Evolutionary conservation across 176 grass and related monocot species (phyloP).

Genomic region (Rhynchospora tenuis): DNA sequence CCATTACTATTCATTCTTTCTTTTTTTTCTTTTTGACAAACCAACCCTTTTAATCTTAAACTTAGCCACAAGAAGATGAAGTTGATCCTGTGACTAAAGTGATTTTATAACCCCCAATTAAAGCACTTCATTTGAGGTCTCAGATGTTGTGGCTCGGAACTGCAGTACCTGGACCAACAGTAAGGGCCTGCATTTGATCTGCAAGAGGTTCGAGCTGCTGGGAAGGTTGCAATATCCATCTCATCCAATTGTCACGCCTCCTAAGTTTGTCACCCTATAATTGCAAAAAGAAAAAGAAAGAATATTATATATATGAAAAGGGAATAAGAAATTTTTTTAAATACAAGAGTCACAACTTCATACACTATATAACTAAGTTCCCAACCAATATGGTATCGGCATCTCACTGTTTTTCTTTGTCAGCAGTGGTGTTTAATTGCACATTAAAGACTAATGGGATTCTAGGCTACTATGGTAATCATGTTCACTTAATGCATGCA

Average conservation of each 20-base stretch:
- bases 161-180: not conserved
- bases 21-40: conserved; percentile 1
- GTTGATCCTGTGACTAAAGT: not conserved
- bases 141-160: not conserved
- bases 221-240: conserved; percentile 42
- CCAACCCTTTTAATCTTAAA: not conserved
- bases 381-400: not conserved
- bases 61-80: not conserved
- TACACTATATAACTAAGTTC: not conserved
- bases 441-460: not conserved
- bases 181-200: not conserved
- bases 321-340: not conserved
- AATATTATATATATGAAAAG: not conserved
- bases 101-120: not conserved
- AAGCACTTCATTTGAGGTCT: not conserved
- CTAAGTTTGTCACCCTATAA: conserved; percentile 60
- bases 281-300: not conserved
- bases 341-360: not conserved
- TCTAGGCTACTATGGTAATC: not conserved
- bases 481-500: not conserved
- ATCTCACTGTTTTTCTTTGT: not conserved
- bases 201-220: conserved; percentile 27
- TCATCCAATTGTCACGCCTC: conserved; percentile 57
- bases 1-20: not conserved
- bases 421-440: not conserved